A percentile compares a stretch with the other conserved stretches of the same genome.
These are phyloP conservation scores for Cryptococcus neoformans DNA, from an alignment of 1,284 basidiomycete genomes.

Conservation along the genomic window DNA sequence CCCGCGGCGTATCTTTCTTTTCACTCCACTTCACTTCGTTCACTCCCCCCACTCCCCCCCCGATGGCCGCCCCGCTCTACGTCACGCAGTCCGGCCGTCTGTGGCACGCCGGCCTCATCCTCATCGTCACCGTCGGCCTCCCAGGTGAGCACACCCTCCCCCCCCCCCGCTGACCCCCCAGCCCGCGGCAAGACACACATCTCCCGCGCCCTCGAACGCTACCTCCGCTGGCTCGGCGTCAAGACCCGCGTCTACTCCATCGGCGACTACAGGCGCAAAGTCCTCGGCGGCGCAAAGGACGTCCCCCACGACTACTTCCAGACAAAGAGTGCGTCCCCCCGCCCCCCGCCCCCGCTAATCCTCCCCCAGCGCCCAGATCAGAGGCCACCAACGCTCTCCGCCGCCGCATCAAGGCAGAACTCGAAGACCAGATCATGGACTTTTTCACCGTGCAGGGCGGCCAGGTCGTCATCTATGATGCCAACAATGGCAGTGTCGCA, in stretches of 20 bases:
- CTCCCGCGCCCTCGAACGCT: constrained; percentile 90
- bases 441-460: constrained; percentile 75
- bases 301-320: constrained; percentile 87
- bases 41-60: too few relatives aligned
- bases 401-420: constrained; percentile 67
- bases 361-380: constrained; percentile 63
- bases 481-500: constrained; percentile 84
- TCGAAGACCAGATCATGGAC: constrained; percentile 83
- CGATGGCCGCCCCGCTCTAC: constrained; percentile 86
- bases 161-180: background rate
- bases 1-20: too few relatives aligned
- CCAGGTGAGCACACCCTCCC: constrained; percentile 53
- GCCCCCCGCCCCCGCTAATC: background rate
- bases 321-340: constrained; percentile 59
- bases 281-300: constrained; percentile 80
- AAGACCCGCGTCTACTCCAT: constrained; percentile 92
- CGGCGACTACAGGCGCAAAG: constrained; percentile 90
- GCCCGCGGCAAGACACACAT: constrained; percentile 97
- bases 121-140: constrained; percentile 86
- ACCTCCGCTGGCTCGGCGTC: constrained; percentile 96
- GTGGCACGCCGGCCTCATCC: constrained; percentile 92
- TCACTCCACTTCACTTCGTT: too few relatives aligned
- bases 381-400: constrained; percentile 74
- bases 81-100: constrained; percentile 69
- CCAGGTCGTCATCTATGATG: constrained; percentile 98